Conservation (phyloP, 805 yeast genomes). For the Saccharomycopsis amapae region DNA sequence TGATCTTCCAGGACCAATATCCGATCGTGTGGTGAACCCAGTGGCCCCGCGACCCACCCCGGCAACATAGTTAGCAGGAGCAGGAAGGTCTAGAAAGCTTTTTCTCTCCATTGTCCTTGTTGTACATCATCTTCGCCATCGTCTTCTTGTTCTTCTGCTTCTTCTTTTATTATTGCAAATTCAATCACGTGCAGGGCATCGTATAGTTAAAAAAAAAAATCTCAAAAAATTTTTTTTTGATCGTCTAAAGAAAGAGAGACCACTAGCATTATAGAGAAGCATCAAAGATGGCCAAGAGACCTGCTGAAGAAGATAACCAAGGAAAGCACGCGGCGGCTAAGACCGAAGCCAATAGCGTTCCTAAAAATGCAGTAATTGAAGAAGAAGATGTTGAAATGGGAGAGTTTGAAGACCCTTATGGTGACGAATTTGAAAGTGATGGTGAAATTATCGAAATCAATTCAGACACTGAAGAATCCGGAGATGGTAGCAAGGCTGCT, state of each 20-base stretch:
- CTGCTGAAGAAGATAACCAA: constrained; percentile 33
- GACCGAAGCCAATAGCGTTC: constrained; percentile 20
- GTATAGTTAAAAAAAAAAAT: no score
- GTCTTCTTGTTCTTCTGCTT: neutral
- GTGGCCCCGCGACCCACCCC: constrained; percentile 95
- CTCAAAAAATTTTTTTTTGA: neutral
- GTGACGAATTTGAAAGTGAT: constrained; percentile 89
- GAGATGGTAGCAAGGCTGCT: constrained; percentile 27
- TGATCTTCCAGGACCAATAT: constrained; percentile 45
- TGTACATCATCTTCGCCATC: neutral
- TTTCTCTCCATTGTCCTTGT: constrained; percentile 38
- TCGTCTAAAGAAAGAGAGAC: neutral
- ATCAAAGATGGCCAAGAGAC: constrained; percentile 47
- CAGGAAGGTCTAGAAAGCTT: constrained; percentile 70
- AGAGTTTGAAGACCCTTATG: constrained; percentile 81
- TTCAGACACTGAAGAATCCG: constrained; percentile 44
- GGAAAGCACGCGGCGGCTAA: constrained; percentile 32
- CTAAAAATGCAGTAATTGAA: neutral
- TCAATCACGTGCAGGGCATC: neutral
- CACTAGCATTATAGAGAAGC: no score
- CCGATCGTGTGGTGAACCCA: constrained; percentile 85
- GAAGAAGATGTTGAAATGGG: constrained; percentile 55
- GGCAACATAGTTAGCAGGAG: constrained; percentile 87
- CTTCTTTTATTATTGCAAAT: neutral
- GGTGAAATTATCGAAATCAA: constrained; percentile 83